Conservation (phyloP, 768 basidiomycete species). For the Rickenella mellea region DNA sequence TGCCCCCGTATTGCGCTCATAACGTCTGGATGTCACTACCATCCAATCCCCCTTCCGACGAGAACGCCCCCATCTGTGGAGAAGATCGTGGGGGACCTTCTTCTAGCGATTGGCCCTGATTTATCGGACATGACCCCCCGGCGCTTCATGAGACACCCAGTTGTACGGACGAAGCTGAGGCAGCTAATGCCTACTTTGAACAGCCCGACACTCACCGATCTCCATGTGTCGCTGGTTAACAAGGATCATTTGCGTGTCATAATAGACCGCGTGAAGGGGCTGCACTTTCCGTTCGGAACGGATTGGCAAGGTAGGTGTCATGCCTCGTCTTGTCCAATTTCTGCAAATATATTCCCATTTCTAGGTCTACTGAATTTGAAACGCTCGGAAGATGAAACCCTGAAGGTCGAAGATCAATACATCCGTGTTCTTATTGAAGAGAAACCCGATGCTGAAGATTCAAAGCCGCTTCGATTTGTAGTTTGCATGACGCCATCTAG, state of each 20-base stretch:
- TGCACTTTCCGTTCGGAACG: slow-evolving; percentile 12
- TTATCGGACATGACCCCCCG: slow-evolving; percentile 14
- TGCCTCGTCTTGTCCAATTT: background rate
- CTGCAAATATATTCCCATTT: background rate
- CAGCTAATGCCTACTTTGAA: slow-evolving; percentile 5
- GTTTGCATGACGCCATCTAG: slow-evolving; percentile 16
- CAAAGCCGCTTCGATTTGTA: slow-evolving; percentile 10
- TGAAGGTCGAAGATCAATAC: slow-evolving; percentile 10
- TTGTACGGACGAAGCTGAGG: slow-evolving; percentile 5
- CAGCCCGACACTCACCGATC: slow-evolving; percentile 10
- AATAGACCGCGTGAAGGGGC: slow-evolving; percentile 7
- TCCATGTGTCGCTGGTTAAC: slow-evolving; percentile 20
- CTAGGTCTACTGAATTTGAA: slow-evolving; percentile 10
- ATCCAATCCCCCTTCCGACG: slow-evolving; percentile 14
- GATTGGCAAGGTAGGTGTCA: slow-evolving; percentile 14
- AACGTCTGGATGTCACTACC: slow-evolving; percentile 9
- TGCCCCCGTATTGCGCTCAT: slow-evolving; percentile 14
- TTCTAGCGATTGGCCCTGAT: slow-evolving; percentile 4
- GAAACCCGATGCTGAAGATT: slow-evolving; percentile 3
- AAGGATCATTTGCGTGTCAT: slow-evolving; percentile 8
- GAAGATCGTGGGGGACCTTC: slow-evolving; percentile 2
- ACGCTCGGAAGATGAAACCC: slow-evolving; percentile 4
- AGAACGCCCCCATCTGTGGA: slow-evolving; percentile 11
- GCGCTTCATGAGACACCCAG: slow-evolving; percentile 11
- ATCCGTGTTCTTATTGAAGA: slow-evolving; percentile 11